A percentile compares a stretch with the other conserved stretches of the same genome.
These are phyloP conservation scores for Spatholobus suberectus DNA, from an alignment of 306 rosid genomes.

Conservation along the genomic window DNA sequence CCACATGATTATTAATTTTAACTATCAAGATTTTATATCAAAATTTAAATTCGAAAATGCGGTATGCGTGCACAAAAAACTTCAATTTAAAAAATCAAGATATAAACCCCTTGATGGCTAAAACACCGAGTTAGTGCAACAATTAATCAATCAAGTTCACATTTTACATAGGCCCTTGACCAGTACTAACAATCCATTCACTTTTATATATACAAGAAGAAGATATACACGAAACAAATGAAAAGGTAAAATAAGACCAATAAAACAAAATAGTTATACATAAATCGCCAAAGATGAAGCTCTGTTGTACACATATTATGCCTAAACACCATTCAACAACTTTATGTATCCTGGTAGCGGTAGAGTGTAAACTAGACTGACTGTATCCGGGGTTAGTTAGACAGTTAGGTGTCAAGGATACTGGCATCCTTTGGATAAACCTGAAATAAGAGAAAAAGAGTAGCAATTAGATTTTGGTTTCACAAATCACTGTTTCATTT, in stretches of 20 bases:
- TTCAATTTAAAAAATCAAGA: background rate
- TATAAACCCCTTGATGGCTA: background rate
- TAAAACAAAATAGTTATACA: background rate
- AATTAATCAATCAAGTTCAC: background rate
- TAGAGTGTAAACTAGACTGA: background rate
- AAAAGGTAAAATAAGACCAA: background rate
- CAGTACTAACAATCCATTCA: conserved; percentile 8
- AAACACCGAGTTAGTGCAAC: background rate
- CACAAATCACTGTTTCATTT: background rate
- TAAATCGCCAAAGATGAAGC: conserved; percentile 18
- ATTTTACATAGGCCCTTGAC: background rate
- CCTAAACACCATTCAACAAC: conserved; percentile 47
- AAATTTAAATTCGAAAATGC: background rate
- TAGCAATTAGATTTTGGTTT: conserved; percentile 1
- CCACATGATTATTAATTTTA: background rate
- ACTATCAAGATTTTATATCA: background rate
- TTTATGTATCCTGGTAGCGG: conserved; percentile 46
- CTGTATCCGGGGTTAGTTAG: background rate
- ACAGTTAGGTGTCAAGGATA: conserved; percentile 36
- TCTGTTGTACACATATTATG: background rate
- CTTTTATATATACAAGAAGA: conserved; percentile 29
- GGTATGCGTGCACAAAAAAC: background rate
- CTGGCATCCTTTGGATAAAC: conserved; percentile 51
- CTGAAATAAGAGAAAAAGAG: conserved; percentile 13
- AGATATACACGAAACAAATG: conserved; percentile 25